Evolutionary conservation across 2,329 filamentous ascomycete species (phyloP).

Genomic region (Penicillium sp.): DNA sequence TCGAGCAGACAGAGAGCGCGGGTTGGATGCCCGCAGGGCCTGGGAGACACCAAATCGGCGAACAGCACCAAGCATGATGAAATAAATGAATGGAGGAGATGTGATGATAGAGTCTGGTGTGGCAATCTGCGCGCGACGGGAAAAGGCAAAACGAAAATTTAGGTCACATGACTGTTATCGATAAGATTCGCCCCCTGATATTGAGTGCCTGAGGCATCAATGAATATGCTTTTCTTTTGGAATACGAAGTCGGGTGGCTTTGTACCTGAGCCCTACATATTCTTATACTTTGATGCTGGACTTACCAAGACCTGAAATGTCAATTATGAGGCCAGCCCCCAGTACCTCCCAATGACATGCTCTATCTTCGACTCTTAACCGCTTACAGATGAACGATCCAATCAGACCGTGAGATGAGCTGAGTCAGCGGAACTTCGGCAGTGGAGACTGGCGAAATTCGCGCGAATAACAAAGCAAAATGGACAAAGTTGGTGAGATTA

Average conservation of each 20-base stretch:
- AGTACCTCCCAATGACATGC: background rate
- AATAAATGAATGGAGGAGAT: constrained; percentile 18
- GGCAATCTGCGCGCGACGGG: constrained; percentile 24
- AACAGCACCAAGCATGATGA: constrained; percentile 48
- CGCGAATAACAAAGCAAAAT: background rate
- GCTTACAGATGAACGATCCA: background rate
- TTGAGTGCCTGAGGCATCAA: constrained; percentile 6
- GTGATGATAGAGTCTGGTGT: constrained; percentile 17
- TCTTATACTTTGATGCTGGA: background rate
- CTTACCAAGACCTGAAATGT: too few species aligned
- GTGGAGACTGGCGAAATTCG: background rate
- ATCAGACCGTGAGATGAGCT: background rate
- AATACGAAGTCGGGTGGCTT: background rate
- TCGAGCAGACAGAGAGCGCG: constrained; percentile 37
- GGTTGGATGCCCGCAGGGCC: constrained; percentile 43
- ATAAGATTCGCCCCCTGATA: constrained; percentile 18
- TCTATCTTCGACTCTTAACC: background rate
- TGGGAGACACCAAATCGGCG: constrained; percentile 47
- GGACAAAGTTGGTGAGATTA: background rate
- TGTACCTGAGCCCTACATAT: background rate
- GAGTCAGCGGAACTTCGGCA: constrained; percentile 10
- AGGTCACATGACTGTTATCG: constrained; percentile 33
- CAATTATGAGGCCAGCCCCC: background rate
- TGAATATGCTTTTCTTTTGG: background rate
- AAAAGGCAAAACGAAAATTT: constrained; percentile 33